Percentiles rank a stretch among this genome's conserved stretches.
phyloP scores from a whole-genome alignment of 805 yeast species.

The Suhomyces faveliae region DNA sequence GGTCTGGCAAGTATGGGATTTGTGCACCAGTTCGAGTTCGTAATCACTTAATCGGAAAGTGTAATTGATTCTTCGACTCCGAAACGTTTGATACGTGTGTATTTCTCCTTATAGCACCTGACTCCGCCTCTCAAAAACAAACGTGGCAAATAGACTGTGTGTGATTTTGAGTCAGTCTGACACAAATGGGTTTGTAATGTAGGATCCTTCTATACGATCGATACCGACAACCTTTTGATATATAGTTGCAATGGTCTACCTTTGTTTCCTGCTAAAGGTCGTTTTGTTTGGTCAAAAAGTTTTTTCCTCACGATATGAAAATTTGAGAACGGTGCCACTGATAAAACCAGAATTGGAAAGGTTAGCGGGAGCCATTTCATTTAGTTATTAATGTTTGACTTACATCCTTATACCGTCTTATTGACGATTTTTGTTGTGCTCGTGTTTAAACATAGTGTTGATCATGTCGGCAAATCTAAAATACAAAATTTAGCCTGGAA shows the following conservation, averaged over 20 bases:
- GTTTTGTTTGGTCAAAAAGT: conserved; percentile 1
- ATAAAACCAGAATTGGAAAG: neutral
- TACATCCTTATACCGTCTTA: conserved; percentile 34
- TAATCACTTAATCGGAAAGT: neutral
- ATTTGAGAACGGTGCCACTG: neutral
- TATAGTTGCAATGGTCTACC: neutral
- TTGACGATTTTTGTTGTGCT: conserved; percentile 35
- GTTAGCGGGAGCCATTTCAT: neutral
- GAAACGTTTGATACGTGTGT: neutral
- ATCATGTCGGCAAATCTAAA: conserved; percentile 32
- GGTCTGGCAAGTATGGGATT: neutral
- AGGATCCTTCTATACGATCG: neutral
- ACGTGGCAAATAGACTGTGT: neutral
- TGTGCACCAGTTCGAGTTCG: neutral
- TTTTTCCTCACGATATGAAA: conserved; percentile 4
- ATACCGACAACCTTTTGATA: neutral
- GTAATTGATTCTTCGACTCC: neutral
- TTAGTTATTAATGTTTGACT: conserved; percentile 22
- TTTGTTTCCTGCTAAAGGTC: neutral
- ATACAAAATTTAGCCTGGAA: conserved; percentile 40
- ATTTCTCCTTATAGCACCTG: neutral
- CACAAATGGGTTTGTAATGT: neutral
- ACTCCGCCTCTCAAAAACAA: neutral
- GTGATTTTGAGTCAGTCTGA: neutral
- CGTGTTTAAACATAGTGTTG: conserved; percentile 33